Evolutionary conservation across 2,329 filamentous ascomycete species (phyloP), one percentile per base, ranked within the genome.

Genomic region (Cladorrhinum sp.): DNA sequence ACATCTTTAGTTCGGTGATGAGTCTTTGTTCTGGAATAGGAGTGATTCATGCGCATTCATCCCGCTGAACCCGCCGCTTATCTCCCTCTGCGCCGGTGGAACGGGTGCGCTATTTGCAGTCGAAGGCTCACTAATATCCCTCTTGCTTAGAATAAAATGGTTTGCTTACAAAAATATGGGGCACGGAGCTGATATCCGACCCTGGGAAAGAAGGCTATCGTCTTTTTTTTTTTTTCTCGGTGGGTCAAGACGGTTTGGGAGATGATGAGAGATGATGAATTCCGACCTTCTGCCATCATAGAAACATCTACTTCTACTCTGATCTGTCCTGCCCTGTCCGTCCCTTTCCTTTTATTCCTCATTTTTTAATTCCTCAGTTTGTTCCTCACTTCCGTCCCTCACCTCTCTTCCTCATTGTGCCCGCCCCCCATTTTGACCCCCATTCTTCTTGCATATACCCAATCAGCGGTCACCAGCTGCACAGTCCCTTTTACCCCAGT

Each of bases 1-100:
- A 46, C 42, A 4, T 46, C 5, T 18, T 46, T 46, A 18, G 16
- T 20, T 18, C n/a, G 36, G 36, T 12, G 16, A 16, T 14, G 30
- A 57, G n/a, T 26, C 42, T 57, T 30, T 48, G 16, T 49, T 48
- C 36, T 26, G 21, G 50, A 48, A 28, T 20, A 8, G 21, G n/a
- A 24, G 30, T 53, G 57, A 59, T 42, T 59, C 57, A 53, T 53
- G 39, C 49, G n/a, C 39, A n/a, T 36, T 53, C 30, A 30, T 54
- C 18, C 42, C 42, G 42, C 18, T 18, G 42, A 7, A 20, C 10
- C 42, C 42, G 42, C 5, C 42, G n/a, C 42, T 46, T 46, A 46
- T 46, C 42, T 46, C 42, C 42, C n/a, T 46, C 18, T 20, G 42
- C 2, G 16, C 42, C 42, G 42, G 42, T 21, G 18, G 3, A 8